Conservation (phyloP, 148 eudicot genomes). For the Arctostaphylos glauca region DNA sequence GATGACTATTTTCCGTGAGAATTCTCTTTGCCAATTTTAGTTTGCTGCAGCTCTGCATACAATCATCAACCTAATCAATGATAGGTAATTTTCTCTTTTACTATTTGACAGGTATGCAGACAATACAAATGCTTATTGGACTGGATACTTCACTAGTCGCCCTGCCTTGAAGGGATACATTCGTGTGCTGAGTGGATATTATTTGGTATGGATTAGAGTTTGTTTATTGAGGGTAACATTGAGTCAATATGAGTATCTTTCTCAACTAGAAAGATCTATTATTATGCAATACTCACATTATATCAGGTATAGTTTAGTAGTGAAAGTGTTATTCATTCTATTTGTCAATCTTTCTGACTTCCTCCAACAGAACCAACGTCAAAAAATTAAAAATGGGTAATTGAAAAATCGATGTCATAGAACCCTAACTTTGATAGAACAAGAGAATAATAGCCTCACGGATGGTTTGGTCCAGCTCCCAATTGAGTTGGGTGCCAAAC, state of each 20-base stretch:
- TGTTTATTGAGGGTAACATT: neutral
- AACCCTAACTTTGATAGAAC: neutral
- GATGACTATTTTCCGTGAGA: conserved; percentile 92
- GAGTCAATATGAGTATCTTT: neutral
- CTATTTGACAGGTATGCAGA: conserved; percentile 68
- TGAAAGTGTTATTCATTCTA: neutral
- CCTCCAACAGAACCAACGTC: neutral
- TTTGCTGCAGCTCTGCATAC: neutral
- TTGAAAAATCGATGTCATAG: neutral
- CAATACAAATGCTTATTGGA: conserved; percentile 64
- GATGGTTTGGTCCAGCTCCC: neutral
- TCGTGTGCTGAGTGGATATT: conserved; percentile 79
- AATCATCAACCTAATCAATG: neutral
- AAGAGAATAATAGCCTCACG: neutral
- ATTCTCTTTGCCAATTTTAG: conserved; percentile 2
- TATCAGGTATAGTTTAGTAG: neutral
- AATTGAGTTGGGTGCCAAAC: neutral
- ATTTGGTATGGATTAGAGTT: conserved; percentile 45
- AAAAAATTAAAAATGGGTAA: neutral
- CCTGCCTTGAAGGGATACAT: conserved; percentile 80
- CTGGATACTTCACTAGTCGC: conserved; percentile 88
- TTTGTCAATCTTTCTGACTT: neutral
- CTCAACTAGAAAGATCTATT: neutral
- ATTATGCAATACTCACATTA: neutral
- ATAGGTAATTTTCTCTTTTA: neutral